Conservation (phyloP, 345 rosid genomes). For the Citrus unshiu region DNA sequence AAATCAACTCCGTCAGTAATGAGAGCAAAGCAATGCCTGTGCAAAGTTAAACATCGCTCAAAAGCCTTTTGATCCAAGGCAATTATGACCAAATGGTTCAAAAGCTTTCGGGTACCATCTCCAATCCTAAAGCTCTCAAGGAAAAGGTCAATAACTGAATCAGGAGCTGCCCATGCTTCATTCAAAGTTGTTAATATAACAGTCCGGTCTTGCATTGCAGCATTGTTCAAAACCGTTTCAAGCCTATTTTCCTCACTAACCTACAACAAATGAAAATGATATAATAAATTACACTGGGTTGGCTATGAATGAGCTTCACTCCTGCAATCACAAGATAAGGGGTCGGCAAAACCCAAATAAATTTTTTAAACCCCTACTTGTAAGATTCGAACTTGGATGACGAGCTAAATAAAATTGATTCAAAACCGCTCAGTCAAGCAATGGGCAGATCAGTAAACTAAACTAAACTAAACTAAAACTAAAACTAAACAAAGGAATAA, state of each 20-base stretch:
- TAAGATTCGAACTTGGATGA: too few species aligned
- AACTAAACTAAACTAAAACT: too few species aligned
- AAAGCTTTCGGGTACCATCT: constrained; percentile 47
- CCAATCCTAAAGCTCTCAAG: constrained; percentile 74
- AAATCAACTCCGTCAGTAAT: constrained; percentile 69
- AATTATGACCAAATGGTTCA: constrained; percentile 70
- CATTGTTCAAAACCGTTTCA: constrained; percentile 48
- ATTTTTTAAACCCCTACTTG: too few species aligned
- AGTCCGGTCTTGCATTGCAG: constrained; percentile 56
- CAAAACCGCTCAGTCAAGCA: too few species aligned
- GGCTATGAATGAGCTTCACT: too few species aligned
- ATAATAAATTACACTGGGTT: too few species aligned
- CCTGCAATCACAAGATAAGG: too few species aligned
- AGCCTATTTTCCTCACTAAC: constrained; percentile 42
- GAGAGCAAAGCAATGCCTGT: constrained; percentile 67
- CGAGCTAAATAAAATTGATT: too few species aligned
- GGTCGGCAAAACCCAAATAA: too few species aligned
- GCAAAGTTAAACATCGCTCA: constrained; percentile 49
- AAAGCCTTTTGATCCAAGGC: constrained; percentile 71
- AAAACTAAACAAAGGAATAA: too few species aligned
- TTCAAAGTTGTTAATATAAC: constrained; percentile 79
- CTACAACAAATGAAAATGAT: constrained; percentile 4
- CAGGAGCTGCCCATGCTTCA: constrained; percentile 80
- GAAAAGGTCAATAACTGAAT: constrained; percentile 65
- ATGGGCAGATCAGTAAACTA: too few species aligned